Base-by-base conservation (phyloP, 805 yeast species). In the Kodamaea neixiangensis region DNA sequence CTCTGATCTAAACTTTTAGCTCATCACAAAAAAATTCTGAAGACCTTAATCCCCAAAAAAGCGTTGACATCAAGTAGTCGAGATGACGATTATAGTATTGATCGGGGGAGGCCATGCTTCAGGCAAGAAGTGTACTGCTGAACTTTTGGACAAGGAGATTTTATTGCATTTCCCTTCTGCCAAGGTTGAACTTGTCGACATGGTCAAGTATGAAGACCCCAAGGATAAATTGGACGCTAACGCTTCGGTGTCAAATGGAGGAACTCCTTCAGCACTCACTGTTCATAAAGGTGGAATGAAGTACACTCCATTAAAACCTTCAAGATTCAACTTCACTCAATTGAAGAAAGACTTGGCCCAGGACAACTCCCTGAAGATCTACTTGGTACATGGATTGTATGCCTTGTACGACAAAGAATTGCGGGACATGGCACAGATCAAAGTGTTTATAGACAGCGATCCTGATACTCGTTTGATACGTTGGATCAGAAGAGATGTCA, bases 401-500 rank as follows among this genome's bases (percentile, higher is more conserved):
- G 93, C 96, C 0, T 72, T 92, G 19, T 87, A 82, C 61, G 85
- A 89, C 63, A 68, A 71, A 42, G 72, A 71, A 15, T 65, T 92
- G 9, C 68, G 87, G 33, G 71, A 71, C 9, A 54, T 78, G 60
- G 84, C 92, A 0, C 74, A 81, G 1, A 72, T 91, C 56, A 86
- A 82, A 61, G 81, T 92, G 1, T 92, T 86, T 58, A 76, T 92
- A 13, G 94, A 89, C 57, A 80, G 90, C 54, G 97, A 92, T 66
- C 83, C 93, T 1, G 98, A 92, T 65, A 82, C 87, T 4, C 71
- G 97, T 49, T 71, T 92, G 38, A 84, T 89, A n/a, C 79, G 96
- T 56, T 82, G 94, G 87, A 85, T 89, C 44, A 71, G 75, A 49
- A 60, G 77, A 42, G 78, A 74, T 51, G 76, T 73, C 4, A 47